phyloP scores from a whole-genome alignment of 768 basidiomycete genomes.

The Mycena alexandri region DNA sequence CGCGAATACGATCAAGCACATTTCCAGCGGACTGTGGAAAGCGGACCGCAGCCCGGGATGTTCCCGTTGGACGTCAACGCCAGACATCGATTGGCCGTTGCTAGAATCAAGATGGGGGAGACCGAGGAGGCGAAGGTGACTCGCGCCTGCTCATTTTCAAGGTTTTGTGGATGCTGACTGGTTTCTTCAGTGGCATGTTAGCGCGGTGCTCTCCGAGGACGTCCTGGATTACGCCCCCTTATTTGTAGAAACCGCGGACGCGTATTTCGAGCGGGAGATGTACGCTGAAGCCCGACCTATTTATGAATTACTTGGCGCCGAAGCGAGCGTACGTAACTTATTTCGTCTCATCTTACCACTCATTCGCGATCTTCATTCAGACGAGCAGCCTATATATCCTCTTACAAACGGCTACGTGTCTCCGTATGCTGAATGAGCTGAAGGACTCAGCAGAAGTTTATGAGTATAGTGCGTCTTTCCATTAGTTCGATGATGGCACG shows the following conservation, averaged over 20 bases:
- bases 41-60: conserved; percentile 67
- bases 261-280: conserved; percentile 81
- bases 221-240: conserved; percentile 81
- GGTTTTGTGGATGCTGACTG: background rate
- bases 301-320: conserved; percentile 82
- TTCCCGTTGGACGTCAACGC: conserved; percentile 83
- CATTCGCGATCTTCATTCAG: conserved; percentile 50
- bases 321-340: conserved; percentile 69
- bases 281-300: conserved; percentile 86
- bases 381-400: conserved; percentile 81
- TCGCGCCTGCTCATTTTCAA: conserved; percentile 31
- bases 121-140: conserved; percentile 84
- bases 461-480: conserved; percentile 69
- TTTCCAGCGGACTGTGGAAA: conserved; percentile 47
- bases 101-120: conserved; percentile 85
- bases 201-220: conserved; percentile 80
- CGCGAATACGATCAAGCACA: conserved; percentile 82
- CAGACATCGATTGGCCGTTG: conserved; percentile 85
- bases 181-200: conserved; percentile 21
- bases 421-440: conserved; percentile 80
- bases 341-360: background rate
- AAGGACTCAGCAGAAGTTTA: conserved; percentile 87
- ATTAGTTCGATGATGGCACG: background rate
- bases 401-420: conserved; percentile 84
- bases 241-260: conserved; percentile 88